phyloP scores from a whole-genome alignment of 2,329 filamentous ascomycete genomes.

The Lasiodiplodia citricola region DNA sequence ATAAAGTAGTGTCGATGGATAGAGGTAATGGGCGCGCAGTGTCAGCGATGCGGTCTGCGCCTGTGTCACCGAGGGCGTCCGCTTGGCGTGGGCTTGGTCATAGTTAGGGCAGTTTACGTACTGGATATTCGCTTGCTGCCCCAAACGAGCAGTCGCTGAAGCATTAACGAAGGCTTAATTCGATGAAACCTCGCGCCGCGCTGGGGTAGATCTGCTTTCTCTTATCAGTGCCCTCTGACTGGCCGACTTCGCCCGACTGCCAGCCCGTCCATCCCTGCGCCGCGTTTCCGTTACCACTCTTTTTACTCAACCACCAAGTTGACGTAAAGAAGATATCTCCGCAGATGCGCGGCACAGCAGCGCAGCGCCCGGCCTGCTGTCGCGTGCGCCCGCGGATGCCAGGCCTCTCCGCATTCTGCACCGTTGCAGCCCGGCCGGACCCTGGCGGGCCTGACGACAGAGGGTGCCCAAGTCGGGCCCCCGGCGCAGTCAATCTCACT shows the following conservation, averaged over 20 bases:
- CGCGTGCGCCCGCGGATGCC: background rate
- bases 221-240: constrained; percentile 18
- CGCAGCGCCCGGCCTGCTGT: background rate
- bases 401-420: constrained; percentile 3
- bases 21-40: constrained; percentile 15
- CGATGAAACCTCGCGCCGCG: constrained; percentile 24
- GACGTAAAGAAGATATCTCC: constrained; percentile 20
- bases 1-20: constrained; percentile 23
- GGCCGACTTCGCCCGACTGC: constrained; percentile 15
- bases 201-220: constrained; percentile 21
- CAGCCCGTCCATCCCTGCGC: background rate
- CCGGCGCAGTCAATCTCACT: constrained; percentile 19
- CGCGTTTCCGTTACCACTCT: constrained; percentile 16
- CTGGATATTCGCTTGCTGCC: constrained; percentile 23
- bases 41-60: constrained; percentile 19
- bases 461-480: background rate
- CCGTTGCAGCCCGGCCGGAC: constrained; percentile 5
- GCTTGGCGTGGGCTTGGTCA: constrained; percentile 27
- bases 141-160: constrained; percentile 18
- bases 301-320: constrained; percentile 25
- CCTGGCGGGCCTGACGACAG: constrained; percentile 13
- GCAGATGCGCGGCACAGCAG: background rate
- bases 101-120: constrained; percentile 27
- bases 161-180: constrained; percentile 26
- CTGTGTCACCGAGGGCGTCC: constrained; percentile 19